Evolutionary conservation across 78 protist genomes (phyloP), one percentile per base, ranked within the genome.

Genomic region (Dictyostelium purpureum): DNA sequence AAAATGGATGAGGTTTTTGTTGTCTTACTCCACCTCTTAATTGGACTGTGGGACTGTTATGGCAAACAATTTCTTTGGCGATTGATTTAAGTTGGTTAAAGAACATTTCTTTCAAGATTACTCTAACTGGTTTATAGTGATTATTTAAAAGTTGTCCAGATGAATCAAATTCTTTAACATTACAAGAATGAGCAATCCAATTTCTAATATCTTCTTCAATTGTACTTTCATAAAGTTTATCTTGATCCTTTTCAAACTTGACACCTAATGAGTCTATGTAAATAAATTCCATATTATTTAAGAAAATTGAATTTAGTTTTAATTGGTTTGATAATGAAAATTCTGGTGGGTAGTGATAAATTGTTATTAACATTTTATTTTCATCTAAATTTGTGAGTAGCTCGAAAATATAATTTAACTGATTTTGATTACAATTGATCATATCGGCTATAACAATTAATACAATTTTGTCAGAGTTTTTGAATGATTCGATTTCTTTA

Each of bases 201-300:
- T 79, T 56, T 63, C 52, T 56, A 47, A 70, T 56, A 43, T 49
- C 73, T 10, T 56, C 59, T 6, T 31, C 65, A 21, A 69, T 76
- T 28, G 31, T 35, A 24, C 21, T n/a, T 38, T 83, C 56, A 69
- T 69, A 69, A 35, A 40, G 56, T 69, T 69, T 69, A 35, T 69
- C 52, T 40, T 69, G 76, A n/a, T 69, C 63, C 11, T 37, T 35
- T 43, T 85, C 92, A 31, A 85, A 56, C 5, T 85, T 73, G 4
- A 81, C 18, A 26, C 92, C 92, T 4, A 85, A 45, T 31, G 92
- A 85, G 33, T 85, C 92, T 14, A 85, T 59, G 66, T 85, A 73
- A 14, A 59, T 35, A 26, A 56, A 85, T 33, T 85, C 92, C 21
- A 59, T 74, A 2, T 57, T 76, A 61, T 85, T 85, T 35, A 85